Conservation (phyloP, 768 basidiomycete genomes). For the Galerina sulciceps region DNA sequence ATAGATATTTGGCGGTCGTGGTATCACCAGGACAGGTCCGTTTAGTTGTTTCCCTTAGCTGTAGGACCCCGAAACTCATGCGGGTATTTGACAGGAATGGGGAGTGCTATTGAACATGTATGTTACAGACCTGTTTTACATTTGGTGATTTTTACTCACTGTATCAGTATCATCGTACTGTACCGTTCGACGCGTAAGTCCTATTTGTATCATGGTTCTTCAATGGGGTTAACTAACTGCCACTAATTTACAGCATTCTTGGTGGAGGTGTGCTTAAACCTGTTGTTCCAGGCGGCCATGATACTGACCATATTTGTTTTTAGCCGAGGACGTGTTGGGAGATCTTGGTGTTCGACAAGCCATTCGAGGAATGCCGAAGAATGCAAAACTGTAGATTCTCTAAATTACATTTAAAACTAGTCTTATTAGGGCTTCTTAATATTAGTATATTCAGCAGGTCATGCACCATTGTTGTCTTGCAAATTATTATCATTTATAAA, state of each 20-base stretch:
- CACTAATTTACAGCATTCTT: conserved; percentile 44
- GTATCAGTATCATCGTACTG: conserved; percentile 62
- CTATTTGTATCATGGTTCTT: neutral
- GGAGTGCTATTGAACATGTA: conserved; percentile 70
- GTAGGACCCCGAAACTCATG: conserved; percentile 5
- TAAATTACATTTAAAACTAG: neutral
- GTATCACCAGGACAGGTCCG: conserved; percentile 80
- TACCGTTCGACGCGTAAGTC: conserved; percentile 65
- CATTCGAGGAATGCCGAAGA: conserved; percentile 74
- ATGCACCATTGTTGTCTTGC: conserved; percentile 3
- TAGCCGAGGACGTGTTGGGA: conserved; percentile 78
- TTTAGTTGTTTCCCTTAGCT: neutral
- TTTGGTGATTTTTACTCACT: conserved; percentile 1
- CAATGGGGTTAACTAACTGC: neutral
- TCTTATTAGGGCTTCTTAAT: no score
- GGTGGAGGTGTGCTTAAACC: conserved; percentile 56
- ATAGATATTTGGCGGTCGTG: conserved; percentile 84
- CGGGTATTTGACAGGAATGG: conserved; percentile 46
- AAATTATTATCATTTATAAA: conserved; percentile 4
- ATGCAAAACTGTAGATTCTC: conserved; percentile 55
- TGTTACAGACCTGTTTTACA: conserved; percentile 21
- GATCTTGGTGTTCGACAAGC: conserved; percentile 87
- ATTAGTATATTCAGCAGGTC: neutral
- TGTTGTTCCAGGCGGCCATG: neutral
- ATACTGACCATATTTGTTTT: conserved; percentile 13